Base-by-base conservation (phyloP, 2,329 filamentous ascomycete genomes). In the Alternaria tenuissima region DNA sequence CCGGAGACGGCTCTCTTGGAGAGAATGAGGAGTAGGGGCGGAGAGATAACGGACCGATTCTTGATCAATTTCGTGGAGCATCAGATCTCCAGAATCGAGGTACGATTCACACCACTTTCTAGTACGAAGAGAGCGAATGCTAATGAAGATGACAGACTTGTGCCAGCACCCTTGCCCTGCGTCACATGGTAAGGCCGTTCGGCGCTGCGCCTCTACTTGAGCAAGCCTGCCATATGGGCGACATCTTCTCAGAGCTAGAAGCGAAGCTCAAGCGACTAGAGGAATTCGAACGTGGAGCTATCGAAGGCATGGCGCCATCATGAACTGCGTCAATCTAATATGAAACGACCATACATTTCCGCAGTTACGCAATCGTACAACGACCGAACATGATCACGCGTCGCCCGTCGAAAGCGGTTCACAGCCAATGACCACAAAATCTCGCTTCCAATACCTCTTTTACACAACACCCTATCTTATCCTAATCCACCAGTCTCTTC, bases 41-140 rank as follows among this genome's bases (percentile, higher is more conserved):
- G 92, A 11, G 93, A 97, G 76, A 87, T 97, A 55, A 93, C 94
- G 28, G 95, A 98, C 82, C 85, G 88, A 54, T 94, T 96, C 79
- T 82, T 98, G 79, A 81, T 96, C 57, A 93, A 92, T 73, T 93
- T 99, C 73, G 86, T 98, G 78, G 94, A 96, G 76, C 94, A 98
- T 76, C 93, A 97, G 84, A 91, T 99, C 69, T 94, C 91, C 76
- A 88, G 95, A 73, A 96, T 99, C 76, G 95, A 99, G 88, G 93
- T 96, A 83, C 80, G 89, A 81, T 22, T 9, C 34, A 53, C 9
- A 9, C 4, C 30, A 4, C 28, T 52, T 6, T 7, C 36, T 0
- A 11, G 14, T 30, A n/a, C 11, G 7, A 38, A 9, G 22, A 22
- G 24, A 28, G 9, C 3, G 20, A 9, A 42, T 55, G 22, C 74